phyloP scores from a whole-genome alignment of 495 filamentous ascomycete species.

The Podospora comata region DNA sequence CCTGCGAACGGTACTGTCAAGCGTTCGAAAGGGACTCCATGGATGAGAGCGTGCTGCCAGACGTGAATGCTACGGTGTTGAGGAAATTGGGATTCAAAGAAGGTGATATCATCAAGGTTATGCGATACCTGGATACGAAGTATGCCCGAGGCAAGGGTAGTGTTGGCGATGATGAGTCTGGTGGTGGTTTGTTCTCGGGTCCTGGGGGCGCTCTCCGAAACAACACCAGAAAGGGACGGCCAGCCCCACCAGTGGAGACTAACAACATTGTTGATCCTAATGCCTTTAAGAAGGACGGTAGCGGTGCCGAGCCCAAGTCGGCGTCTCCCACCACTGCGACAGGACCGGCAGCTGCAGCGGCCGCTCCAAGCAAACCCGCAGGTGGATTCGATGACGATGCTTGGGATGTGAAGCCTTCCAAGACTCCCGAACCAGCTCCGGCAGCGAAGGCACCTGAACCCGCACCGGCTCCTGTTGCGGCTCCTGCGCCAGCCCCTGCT shows the following conservation, averaged over 20 bases:
- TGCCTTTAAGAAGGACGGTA: constrained; percentile 60
- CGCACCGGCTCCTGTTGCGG: constrained; percentile 31
- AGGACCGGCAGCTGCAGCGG: constrained; percentile 35
- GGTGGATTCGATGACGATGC: constrained; percentile 94
- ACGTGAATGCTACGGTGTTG: constrained; percentile 77
- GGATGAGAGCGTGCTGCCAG: constrained; percentile 85
- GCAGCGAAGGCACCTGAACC: constrained; percentile 40
- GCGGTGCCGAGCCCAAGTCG: constrained; percentile 36
- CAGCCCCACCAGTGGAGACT: constrained; percentile 77
- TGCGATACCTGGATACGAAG: constrained; percentile 82
- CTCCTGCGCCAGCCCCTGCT: constrained; percentile 41
- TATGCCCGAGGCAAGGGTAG: constrained; percentile 63
- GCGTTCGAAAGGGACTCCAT: constrained; percentile 88
- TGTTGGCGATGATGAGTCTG: constrained; percentile 58
- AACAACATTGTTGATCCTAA: constrained; percentile 84
- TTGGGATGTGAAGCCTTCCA: constrained; percentile 95
- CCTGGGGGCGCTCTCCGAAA: constrained; percentile 84
- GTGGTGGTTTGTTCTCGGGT: constrained; percentile 83
- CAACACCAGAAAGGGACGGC: constrained; percentile 91
- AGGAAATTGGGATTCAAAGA: constrained; percentile 87
- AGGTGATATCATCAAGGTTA: constrained; percentile 92
- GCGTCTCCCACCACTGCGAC: constrained; percentile 46
- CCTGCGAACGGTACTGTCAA: constrained; percentile 90
- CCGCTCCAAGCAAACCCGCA: constrained; percentile 37
- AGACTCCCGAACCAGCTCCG: constrained; percentile 43